A percentile compares a stretch with the other conserved stretches of the same genome.
These are phyloP conservation scores for Blastomyces percursus DNA, from an alignment of 2,329 filamentous ascomycete species.

Conservation along the genomic window DNA sequence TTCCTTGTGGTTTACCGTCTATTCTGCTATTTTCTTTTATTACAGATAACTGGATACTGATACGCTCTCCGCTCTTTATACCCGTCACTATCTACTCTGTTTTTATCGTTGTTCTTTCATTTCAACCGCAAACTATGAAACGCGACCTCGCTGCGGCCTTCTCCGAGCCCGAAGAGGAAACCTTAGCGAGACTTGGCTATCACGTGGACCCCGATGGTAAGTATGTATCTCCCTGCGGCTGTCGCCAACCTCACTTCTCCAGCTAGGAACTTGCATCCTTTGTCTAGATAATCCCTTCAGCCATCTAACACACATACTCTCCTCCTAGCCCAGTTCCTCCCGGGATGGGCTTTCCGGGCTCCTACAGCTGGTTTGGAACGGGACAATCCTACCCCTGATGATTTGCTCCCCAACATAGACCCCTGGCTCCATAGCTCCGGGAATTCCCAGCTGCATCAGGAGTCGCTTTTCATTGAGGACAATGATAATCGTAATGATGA, in stretches of 20 bases:
- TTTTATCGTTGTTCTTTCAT: neutral
- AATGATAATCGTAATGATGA: neutral
- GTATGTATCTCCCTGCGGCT: neutral
- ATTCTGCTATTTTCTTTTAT: neutral
- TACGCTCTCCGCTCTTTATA: neutral
- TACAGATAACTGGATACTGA: neutral
- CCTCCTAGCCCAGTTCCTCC: neutral
- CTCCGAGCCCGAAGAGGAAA: neutral
- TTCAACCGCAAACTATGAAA: neutral
- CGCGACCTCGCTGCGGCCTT: neutral
- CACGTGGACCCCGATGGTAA: neutral
- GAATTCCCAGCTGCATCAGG: neutral
- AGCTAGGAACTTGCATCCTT: neutral
- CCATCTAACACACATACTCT: neutral
- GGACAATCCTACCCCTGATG: too few species aligned
- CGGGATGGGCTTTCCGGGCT: neutral
- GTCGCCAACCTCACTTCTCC: neutral
- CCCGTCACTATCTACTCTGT: neutral
- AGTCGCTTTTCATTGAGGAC: neutral
- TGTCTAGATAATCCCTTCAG: neutral
- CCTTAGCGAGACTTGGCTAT: neutral
- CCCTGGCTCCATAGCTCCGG: neutral
- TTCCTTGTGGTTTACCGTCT: neutral
- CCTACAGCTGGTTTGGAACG: neutral
- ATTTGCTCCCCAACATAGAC: neutral